Base-by-base conservation (phyloP, 176 grass and related monocot species). In the Phoenix roebelenii region DNA sequence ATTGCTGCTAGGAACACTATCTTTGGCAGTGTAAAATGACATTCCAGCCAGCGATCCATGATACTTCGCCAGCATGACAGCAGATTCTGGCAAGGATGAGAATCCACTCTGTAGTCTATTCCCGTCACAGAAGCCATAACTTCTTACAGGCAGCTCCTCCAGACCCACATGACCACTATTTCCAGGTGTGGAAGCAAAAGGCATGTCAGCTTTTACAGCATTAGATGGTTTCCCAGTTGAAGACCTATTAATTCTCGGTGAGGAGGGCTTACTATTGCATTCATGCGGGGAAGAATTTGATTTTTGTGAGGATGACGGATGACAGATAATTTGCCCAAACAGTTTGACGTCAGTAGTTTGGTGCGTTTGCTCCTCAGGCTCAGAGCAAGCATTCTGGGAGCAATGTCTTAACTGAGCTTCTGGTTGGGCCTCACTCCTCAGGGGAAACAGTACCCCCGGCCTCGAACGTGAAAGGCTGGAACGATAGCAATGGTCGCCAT, bases 301-400 rank as follows among this genome's bases (percentile, higher is more conserved):
- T 59, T 77, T 90, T 63, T 90, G 87, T 65, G 68, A 52, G 6
- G 82, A 58, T 7, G 78, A 90, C 4, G 68, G 24, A 66, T 69
- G 58, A 52, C 52, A 66, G 26, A 83, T 68, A 39, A 95, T 89
- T 72, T 79, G 59, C 57, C 89, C 89, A 49, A 95, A 95, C 15
- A 95, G 75, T 64, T 95, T 95, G 15, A 95, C 81, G 79, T 95
- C 89, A 50, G 77, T 77, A 4, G 87, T 54, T 20, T 71, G 68
- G 58, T 77, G 82, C 29, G n/a, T 61, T 28, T 77, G 80, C 55
- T 82, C 75, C 5, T 82, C 69, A 26, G 59, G 67, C 54, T 76
- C 82, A 16, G 71, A 54, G 55, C 57, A 72, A 81, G 67, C 16
- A 51, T 58, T 85, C 15, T 56, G 17, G 17, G 67, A 64, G 53